Conservation (phyloP, 179 eudicot genomes). For the Spinacia oleracea region DNA sequence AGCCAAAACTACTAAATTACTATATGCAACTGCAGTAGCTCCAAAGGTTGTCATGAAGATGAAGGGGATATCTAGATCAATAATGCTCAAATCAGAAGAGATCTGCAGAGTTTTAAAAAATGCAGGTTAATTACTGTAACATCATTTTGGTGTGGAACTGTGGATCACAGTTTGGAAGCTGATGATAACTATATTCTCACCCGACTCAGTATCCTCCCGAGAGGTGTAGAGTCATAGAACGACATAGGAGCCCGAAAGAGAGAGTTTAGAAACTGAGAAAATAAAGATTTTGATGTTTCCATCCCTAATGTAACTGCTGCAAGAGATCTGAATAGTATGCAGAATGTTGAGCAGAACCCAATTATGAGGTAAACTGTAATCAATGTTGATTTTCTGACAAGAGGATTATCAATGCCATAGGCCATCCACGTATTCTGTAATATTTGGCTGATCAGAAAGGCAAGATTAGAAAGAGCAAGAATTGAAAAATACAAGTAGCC, state of each 20-base stretch:
- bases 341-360: slow-evolving; percentile 38
- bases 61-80: slow-evolving; percentile 63
- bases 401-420: slow-evolving; percentile 57
- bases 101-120: slow-evolving; percentile 42
- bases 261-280: slow-evolving; percentile 56
- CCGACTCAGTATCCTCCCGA: slow-evolving; percentile 68
- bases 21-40: slow-evolving; percentile 46
- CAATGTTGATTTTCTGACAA: slow-evolving; percentile 47
- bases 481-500: slow-evolving; percentile 49
- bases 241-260: slow-evolving; percentile 76
- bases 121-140: not conserved
- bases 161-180: not conserved
- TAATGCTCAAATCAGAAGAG: too few species aligned
- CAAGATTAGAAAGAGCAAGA: slow-evolving; percentile 40
- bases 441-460: slow-evolving; percentile 48
- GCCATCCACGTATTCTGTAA: slow-evolving; percentile 78
- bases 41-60: slow-evolving; percentile 44
- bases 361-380: slow-evolving; percentile 62
- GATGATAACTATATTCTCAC: slow-evolving; percentile 27
- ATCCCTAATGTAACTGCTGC: slow-evolving; percentile 45
- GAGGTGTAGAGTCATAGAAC: slow-evolving; percentile 71
- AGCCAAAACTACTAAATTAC: slow-evolving; percentile 57
- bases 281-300: slow-evolving; percentile 60
- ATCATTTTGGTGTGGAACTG: not conserved
- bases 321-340: slow-evolving; percentile 52